These are phyloP conservation scores for Brasilioporus rufonigricans DNA, from an alignment of 768 basidiomycete genomes.

Conservation along the genomic window DNA sequence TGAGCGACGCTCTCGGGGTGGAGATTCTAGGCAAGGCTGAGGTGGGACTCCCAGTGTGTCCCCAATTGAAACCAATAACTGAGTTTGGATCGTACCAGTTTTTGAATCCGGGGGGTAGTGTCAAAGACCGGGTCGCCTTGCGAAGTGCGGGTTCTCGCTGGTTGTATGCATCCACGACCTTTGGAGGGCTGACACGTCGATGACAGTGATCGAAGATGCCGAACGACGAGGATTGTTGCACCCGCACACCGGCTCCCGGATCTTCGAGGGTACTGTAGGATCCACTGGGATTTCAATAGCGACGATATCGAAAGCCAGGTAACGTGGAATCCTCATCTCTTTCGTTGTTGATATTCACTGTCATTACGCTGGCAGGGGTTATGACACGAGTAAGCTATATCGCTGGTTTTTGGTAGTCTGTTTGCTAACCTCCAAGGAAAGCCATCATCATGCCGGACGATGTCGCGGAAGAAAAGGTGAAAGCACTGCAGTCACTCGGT, in stretches of 20 bases:
- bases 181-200: neutral
- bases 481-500: constrained; percentile 77
- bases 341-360: neutral
- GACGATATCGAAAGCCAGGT: constrained; percentile 87
- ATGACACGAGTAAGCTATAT: constrained; percentile 67
- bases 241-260: constrained; percentile 85
- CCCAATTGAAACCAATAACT: neutral
- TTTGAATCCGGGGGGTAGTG: constrained; percentile 95
- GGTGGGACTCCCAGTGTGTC: constrained; percentile 39
- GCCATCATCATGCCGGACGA: constrained; percentile 92
- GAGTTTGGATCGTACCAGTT: constrained; percentile 67
- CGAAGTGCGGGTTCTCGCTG: constrained; percentile 54
- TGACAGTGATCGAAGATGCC: constrained; percentile 89
- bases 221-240: constrained; percentile 78
- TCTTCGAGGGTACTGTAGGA: constrained; percentile 97
- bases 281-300: constrained; percentile 97
- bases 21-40: constrained; percentile 97
- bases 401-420: no score
- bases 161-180: neutral
- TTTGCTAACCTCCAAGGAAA: constrained; percentile 27
- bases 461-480: constrained; percentile 88
- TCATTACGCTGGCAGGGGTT: constrained; percentile 55
- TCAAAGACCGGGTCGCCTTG: constrained; percentile 96
- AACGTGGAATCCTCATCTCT: constrained; percentile 11
- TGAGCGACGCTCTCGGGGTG: constrained; percentile 88